Conservation (phyloP, 352 stramenopile genomes). For the Plasmopara halstedii region DNA sequence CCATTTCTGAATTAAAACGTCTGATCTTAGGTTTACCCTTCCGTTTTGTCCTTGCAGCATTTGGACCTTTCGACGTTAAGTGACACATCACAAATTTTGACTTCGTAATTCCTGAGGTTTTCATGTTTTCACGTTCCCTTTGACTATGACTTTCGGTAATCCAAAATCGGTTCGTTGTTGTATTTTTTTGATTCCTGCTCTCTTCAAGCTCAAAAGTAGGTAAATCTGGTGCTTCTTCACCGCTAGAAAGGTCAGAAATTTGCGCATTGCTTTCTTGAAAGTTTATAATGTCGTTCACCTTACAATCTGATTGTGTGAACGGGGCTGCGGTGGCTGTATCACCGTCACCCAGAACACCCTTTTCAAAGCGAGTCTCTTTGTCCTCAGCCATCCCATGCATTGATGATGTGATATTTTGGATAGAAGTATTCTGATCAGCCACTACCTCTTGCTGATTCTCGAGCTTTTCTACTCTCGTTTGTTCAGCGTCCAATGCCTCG, state of each 20-base stretch:
- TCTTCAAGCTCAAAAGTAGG: constrained; percentile 17
- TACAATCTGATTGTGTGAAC: constrained; percentile 24
- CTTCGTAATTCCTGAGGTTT: constrained; percentile 2
- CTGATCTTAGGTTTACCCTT: constrained; percentile 9
- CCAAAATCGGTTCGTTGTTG: not conserved
- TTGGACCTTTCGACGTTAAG: constrained; percentile 17
- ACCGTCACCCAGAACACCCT: constrained; percentile 46
- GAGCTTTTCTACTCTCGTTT: not conserved
- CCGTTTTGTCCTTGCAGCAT: constrained; percentile 21
- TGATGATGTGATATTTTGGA: not conserved
- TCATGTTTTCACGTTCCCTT: too few species aligned
- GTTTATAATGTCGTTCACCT: constrained; percentile 5
- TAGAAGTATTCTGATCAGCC: not conserved
- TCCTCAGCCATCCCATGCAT: constrained; percentile 7
- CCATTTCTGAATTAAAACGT: not conserved
- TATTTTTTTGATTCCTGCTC: too few species aligned
- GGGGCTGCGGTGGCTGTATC: constrained; percentile 55
- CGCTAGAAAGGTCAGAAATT: constrained; percentile 61
- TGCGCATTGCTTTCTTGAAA: constrained; percentile 3
- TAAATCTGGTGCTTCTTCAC: constrained; percentile 49
- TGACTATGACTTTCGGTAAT: not conserved
- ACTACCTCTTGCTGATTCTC: not conserved
- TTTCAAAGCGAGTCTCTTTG: constrained; percentile 17
- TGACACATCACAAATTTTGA: constrained; percentile 7
- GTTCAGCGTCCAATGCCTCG: constrained; percentile 25